Percentiles rank a stretch among this genome's conserved stretches.
Conservation (phyloP, 257 asterid genomes). For the Buddleja alternifolia region DNA sequence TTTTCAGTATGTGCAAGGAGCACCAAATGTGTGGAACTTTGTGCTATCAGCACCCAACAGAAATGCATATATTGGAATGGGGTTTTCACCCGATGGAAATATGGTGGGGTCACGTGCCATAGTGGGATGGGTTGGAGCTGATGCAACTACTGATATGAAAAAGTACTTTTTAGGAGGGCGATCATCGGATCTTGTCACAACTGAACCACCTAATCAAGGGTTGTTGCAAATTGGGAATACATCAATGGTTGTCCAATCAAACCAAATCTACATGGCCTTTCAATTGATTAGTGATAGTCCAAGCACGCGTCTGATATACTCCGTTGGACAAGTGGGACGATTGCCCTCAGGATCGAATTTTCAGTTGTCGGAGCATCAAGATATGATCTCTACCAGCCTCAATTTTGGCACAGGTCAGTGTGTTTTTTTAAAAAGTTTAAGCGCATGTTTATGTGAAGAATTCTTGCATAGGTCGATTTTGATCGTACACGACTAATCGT, state of each 20-base stretch:
- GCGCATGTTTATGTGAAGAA: no score
- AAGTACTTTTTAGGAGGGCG: slow-evolving; percentile 59
- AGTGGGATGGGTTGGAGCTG: slow-evolving; percentile 58
- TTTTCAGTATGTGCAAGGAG: slow-evolving; percentile 52
- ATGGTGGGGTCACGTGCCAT: slow-evolving; percentile 77
- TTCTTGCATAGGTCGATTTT: no score
- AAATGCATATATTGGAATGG: slow-evolving; percentile 57
- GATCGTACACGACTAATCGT: no score
- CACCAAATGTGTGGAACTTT: slow-evolving; percentile 56
- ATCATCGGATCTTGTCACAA: slow-evolving; percentile 39
- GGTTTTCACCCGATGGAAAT: slow-evolving; percentile 60
- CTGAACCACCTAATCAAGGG: slow-evolving; percentile 39
- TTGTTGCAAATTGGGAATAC: slow-evolving; percentile 52
- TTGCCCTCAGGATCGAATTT: slow-evolving; percentile 39
- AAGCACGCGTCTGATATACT: slow-evolving; percentile 50
- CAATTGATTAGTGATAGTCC: slow-evolving; percentile 55
- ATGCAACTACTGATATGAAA: slow-evolving; percentile 28
- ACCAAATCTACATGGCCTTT: slow-evolving; percentile 59
- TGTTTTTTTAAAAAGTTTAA: not conserved
- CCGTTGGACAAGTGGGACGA: slow-evolving; percentile 55
- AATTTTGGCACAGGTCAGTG: slow-evolving; percentile 72
- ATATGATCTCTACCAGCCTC: slow-evolving; percentile 45
- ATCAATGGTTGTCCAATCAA: slow-evolving; percentile 33
- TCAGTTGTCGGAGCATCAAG: slow-evolving; percentile 52
- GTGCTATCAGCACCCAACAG: slow-evolving; percentile 61